A percentile compares a stretch with the other conserved stretches of the same genome.
Conservation (phyloP, 2,329 filamentous ascomycete genomes). For the Fusarium pilosicola region DNA sequence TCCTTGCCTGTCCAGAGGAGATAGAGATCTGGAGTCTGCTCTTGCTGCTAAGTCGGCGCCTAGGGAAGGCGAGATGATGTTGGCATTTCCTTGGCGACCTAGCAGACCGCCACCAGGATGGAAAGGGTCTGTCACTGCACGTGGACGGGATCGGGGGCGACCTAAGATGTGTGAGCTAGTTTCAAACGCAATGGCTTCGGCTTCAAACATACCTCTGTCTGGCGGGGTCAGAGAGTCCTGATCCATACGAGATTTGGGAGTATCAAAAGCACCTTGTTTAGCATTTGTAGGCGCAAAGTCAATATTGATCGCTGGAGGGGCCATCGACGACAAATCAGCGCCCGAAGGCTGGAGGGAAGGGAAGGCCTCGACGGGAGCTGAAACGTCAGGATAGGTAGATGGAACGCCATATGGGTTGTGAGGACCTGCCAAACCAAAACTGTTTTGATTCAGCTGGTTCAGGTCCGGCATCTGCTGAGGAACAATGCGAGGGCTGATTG, state of each 20-base stretch:
- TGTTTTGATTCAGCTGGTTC: constrained; percentile 59
- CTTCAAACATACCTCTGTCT: constrained; percentile 65
- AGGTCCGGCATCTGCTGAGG: constrained; percentile 66
- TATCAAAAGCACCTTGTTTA: constrained; percentile 50
- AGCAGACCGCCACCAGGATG: constrained; percentile 58
- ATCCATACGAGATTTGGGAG: constrained; percentile 71
- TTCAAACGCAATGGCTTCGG: background rate
- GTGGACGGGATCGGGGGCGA: constrained; percentile 60
- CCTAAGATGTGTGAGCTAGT: constrained; percentile 48
- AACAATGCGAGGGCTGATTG: constrained; percentile 70
- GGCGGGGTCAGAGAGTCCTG: constrained; percentile 87
- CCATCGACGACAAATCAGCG: constrained; percentile 75
- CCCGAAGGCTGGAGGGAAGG: constrained; percentile 60
- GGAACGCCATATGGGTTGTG: constrained; percentile 52
- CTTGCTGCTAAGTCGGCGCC: constrained; percentile 57
- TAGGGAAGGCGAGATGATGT: constrained; percentile 62
- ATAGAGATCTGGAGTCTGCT: constrained; percentile 65
- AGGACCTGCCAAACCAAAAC: constrained; percentile 56
- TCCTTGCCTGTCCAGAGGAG: constrained; percentile 66
- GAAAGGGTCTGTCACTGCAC: constrained; percentile 70
- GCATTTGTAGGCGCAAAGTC: constrained; percentile 84
- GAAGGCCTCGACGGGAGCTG: constrained; percentile 60
- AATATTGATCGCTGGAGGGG: constrained; percentile 93
- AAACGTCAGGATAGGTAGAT: constrained; percentile 52
- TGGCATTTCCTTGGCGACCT: constrained; percentile 53